phyloP scores from a whole-genome alignment of 192 early-diverging fungal species.

The Phycomyces blakesleeanus region DNA sequence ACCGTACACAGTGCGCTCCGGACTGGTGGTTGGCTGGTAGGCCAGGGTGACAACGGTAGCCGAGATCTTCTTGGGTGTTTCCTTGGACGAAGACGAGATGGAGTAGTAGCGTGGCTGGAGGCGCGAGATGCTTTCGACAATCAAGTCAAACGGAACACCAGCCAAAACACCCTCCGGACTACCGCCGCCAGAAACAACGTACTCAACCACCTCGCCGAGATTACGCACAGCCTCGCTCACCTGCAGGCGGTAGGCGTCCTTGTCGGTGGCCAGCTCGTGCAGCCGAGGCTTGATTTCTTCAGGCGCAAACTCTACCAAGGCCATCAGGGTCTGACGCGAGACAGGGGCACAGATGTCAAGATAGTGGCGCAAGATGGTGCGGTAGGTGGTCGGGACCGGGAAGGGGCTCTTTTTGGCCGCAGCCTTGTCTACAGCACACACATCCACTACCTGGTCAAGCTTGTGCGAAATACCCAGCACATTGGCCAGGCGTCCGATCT shows the following conservation, averaged over 20 bases:
- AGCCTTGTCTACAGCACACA: conserved; percentile 71
- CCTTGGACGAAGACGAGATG: conserved; percentile 85
- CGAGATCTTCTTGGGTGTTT: conserved; percentile 66
- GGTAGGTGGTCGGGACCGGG: conserved; percentile 83
- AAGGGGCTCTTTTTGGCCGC: conserved; percentile 82
- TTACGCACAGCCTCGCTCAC: conserved; percentile 67
- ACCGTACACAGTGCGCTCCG: conserved; percentile 64
- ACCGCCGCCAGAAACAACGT: conserved; percentile 25
- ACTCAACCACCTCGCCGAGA: conserved; percentile 69
- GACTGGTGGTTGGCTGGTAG: conserved; percentile 56
- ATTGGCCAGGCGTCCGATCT: conserved; percentile 62
- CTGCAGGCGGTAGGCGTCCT: conserved; percentile 62
- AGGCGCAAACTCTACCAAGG: conserved; percentile 59
- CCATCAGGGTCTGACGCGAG: conserved; percentile 66
- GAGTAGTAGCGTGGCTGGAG: conserved; percentile 92
- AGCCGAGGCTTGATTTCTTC: conserved; percentile 52
- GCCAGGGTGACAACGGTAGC: conserved; percentile 90
- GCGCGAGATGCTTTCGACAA: conserved; percentile 80
- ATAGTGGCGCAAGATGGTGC: conserved; percentile 86
- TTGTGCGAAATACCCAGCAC: conserved; percentile 61
- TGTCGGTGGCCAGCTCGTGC: conserved; percentile 58
- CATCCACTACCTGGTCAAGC: conserved; percentile 65
- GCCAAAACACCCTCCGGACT: conserved; percentile 29
- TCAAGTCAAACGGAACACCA: conserved; percentile 71
- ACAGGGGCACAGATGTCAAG: conserved; percentile 78